phyloP scores from a whole-genome alignment of 2,329 filamentous ascomycete species.

The Scedosporium boydii region DNA sequence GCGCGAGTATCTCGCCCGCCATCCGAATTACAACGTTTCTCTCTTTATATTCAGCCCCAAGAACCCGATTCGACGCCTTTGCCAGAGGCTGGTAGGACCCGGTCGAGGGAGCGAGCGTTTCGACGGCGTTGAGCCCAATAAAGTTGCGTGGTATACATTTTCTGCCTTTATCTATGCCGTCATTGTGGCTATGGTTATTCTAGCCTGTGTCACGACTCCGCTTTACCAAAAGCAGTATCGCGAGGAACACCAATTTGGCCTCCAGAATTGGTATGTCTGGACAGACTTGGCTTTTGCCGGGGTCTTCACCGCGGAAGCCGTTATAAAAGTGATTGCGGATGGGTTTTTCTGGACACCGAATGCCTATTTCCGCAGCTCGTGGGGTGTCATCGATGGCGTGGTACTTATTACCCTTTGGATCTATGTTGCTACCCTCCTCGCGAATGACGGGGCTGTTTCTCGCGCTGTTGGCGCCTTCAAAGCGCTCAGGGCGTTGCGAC shows the following conservation, averaged over 20 bases:
- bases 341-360: slow-evolving; percentile 96
- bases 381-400: slow-evolving; percentile 90
- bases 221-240: slow-evolving; percentile 90
- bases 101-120: slow-evolving; percentile 79
- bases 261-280: slow-evolving; percentile 88
- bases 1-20: slow-evolving; percentile 75
- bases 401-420: slow-evolving; percentile 93
- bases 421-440: slow-evolving; percentile 76
- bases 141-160: slow-evolving; percentile 83
- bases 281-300: slow-evolving; percentile 83
- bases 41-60: slow-evolving; percentile 75
- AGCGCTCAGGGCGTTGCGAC: slow-evolving; percentile 77
- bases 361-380: slow-evolving; percentile 90
- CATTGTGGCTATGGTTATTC: slow-evolving; percentile 94
- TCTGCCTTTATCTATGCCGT: slow-evolving; percentile 89
- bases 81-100: slow-evolving; percentile 84
- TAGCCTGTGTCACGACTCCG: slow-evolving; percentile 90
- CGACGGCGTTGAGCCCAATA: slow-evolving; percentile 82
- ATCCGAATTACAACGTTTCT: slow-evolving; percentile 88
- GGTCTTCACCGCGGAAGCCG: slow-evolving; percentile 75
- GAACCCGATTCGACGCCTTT: slow-evolving; percentile 71
- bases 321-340: slow-evolving; percentile 90
- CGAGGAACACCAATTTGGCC: slow-evolving; percentile 45
- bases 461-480: slow-evolving; percentile 95
- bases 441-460: slow-evolving; percentile 74